Conservation (phyloP, 768 basidiomycete genomes). For the Macrocybe gigantea region DNA sequence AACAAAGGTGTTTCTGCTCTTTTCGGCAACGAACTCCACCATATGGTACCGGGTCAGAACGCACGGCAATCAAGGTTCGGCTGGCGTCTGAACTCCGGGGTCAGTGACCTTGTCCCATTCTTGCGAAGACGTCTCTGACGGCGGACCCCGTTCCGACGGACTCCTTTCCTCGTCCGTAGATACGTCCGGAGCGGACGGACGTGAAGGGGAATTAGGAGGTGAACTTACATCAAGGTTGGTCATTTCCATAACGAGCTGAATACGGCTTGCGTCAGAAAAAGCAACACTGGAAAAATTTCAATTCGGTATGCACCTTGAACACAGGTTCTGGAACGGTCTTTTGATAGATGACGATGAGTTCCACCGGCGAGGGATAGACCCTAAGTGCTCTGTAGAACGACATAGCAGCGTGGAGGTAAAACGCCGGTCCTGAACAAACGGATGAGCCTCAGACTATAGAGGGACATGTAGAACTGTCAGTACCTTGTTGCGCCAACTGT, state of each 20-base stretch:
- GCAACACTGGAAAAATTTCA: neutral
- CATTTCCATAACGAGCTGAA: conserved; percentile 72
- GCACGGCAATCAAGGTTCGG: conserved; percentile 11
- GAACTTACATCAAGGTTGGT: conserved; percentile 86
- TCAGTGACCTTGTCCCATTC: conserved; percentile 89
- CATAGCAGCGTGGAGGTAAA: conserved; percentile 75
- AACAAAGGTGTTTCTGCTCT: conserved; percentile 3
- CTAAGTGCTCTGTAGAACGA: conserved; percentile 91
- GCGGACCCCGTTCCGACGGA: conserved; percentile 59
- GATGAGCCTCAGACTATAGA: neutral
- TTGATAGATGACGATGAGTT: conserved; percentile 93
- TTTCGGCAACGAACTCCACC: neutral
- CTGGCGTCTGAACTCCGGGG: conserved; percentile 51
- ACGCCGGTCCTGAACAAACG: conserved; percentile 57
- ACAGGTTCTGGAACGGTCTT: conserved; percentile 79
- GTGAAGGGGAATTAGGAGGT: conserved; percentile 31
- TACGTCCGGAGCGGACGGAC: conserved; percentile 13
- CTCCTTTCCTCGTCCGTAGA: conserved; percentile 47
- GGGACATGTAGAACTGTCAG: conserved; percentile 12
- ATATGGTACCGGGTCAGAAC: conserved; percentile 4
- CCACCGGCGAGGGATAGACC: conserved; percentile 92
- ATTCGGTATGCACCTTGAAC: conserved; percentile 53
- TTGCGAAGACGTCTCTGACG: conserved; percentile 84
- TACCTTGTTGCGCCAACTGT: conserved; percentile 71
- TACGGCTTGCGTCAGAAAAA: neutral